These are phyloP conservation scores for Aureobasidium sp. DNA, from an alignment of 2,329 filamentous ascomycete species.

Conservation along the genomic window DNA sequence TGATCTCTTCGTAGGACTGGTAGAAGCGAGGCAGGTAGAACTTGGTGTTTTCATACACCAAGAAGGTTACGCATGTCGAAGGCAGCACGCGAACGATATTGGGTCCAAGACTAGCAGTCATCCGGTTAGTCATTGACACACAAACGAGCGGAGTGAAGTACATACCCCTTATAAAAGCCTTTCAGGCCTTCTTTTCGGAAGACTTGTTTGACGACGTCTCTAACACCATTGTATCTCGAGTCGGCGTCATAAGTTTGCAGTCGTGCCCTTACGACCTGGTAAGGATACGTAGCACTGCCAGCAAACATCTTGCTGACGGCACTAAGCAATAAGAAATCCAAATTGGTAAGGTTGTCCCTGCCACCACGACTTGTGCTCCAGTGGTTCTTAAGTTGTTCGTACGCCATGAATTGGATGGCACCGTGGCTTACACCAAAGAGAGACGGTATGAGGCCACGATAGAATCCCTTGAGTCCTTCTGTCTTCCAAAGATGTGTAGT, in stretches of 20 bases:
- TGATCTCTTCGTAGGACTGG: not conserved
- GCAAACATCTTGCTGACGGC: conserved; percentile 78
- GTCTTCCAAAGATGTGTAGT: conserved; percentile 54
- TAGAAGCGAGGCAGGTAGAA: conserved; percentile 50
- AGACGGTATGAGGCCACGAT: conserved; percentile 75
- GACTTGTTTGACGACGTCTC: conserved; percentile 63
- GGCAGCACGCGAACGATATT: conserved; percentile 88
- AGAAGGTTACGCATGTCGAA: conserved; percentile 90
- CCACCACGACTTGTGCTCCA: conserved; percentile 35
- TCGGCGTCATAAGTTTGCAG: conserved; percentile 85
- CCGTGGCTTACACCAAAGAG: conserved; percentile 84
- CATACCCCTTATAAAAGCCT: conserved; percentile 79
- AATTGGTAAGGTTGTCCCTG: conserved; percentile 49
- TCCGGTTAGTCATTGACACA: not conserved
- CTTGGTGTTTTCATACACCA: conserved; percentile 93
- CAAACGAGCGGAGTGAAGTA: conserved; percentile 1
- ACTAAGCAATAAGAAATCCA: conserved; percentile 73
- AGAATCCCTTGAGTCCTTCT: conserved; percentile 75
- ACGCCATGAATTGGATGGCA: conserved; percentile 91
- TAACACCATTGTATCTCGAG: conserved; percentile 60
- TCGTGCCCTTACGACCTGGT: conserved; percentile 82
- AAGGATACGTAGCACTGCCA: conserved; percentile 85
- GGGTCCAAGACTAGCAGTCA: conserved; percentile 47
- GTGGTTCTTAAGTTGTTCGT: conserved; percentile 65
- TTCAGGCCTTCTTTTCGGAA: conserved; percentile 69